A percentile compares a stretch with the other conserved stretches of the same genome.
Conservation (phyloP, 257 asterid genomes). For the Schizonepeta tenuifolia region DNA sequence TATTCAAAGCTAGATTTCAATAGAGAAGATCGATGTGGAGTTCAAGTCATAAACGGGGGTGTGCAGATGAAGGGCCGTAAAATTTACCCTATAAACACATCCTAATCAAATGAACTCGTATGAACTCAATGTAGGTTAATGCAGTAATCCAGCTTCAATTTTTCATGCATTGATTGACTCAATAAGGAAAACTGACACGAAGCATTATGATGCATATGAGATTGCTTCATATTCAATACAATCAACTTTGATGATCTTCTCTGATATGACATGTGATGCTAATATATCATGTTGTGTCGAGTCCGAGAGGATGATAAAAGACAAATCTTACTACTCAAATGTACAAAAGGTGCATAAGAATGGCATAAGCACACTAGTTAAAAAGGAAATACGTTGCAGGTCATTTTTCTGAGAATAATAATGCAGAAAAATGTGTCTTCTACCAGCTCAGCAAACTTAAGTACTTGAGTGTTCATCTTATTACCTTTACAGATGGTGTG, state of each 20-base stretch:
- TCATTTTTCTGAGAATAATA: neutral
- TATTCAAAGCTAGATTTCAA: neutral
- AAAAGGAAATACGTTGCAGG: constrained; percentile 2
- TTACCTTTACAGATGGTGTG: constrained; percentile 97
- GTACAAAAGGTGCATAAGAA: neutral
- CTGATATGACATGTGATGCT: neutral
- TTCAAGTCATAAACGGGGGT: neutral
- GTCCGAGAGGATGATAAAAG: neutral
- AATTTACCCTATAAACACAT: constrained; percentile 1
- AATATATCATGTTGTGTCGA: neutral
- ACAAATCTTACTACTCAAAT: neutral
- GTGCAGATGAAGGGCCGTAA: neutral
- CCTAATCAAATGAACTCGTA: neutral
- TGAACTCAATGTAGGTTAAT: neutral
- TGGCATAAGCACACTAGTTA: neutral
- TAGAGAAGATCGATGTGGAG: neutral
- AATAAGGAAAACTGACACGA: neutral
- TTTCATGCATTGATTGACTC: neutral
- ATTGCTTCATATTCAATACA: neutral
- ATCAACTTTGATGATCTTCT: constrained; percentile 10
- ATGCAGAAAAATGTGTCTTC: constrained; percentile 2
- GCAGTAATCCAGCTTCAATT: neutral
- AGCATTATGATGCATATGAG: neutral
- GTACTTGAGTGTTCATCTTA: neutral
- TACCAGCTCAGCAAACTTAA: constrained; percentile 9